phyloP scores from a whole-genome alignment of 2,329 filamentous ascomycete species.

The Xylaria sp. region DNA sequence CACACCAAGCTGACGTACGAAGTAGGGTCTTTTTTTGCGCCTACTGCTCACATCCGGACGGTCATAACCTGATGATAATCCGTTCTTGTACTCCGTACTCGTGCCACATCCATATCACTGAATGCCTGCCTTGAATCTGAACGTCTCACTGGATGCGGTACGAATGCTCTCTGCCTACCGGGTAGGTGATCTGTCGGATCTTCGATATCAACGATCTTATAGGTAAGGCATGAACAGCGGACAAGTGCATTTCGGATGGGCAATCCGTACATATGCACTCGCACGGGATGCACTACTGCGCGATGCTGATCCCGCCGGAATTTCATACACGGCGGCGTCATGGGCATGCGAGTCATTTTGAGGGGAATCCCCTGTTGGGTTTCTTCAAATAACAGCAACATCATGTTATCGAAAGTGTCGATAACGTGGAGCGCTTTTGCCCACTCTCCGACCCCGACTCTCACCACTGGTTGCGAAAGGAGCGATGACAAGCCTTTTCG shows the following conservation, averaged over 20 bases:
- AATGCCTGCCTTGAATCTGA: background rate
- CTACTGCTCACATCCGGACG: background rate
- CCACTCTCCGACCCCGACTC: background rate
- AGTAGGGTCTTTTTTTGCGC: background rate
- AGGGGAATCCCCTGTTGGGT: background rate
- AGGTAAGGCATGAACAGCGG: background rate
- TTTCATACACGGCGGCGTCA: background rate
- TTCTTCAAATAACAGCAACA: background rate
- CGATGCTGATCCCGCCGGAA: background rate
- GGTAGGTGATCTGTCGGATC: background rate
- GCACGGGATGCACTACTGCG: background rate
- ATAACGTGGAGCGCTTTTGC: background rate
- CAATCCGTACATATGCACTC: background rate
- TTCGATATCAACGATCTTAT: background rate
- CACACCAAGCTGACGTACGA: background rate
- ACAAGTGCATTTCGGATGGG: background rate
- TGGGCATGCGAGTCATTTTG: background rate
- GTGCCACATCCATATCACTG: background rate
- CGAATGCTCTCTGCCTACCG: background rate
- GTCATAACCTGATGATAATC: background rate
- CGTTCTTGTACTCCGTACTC: too few relatives aligned
- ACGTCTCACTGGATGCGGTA: background rate
- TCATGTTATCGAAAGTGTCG: background rate
- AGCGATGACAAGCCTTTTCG: too few relatives aligned
- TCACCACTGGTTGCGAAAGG: background rate